Base-by-base conservation (phyloP, 2,329 filamentous ascomycete genomes). In the Epichloe sp. region DNA sequence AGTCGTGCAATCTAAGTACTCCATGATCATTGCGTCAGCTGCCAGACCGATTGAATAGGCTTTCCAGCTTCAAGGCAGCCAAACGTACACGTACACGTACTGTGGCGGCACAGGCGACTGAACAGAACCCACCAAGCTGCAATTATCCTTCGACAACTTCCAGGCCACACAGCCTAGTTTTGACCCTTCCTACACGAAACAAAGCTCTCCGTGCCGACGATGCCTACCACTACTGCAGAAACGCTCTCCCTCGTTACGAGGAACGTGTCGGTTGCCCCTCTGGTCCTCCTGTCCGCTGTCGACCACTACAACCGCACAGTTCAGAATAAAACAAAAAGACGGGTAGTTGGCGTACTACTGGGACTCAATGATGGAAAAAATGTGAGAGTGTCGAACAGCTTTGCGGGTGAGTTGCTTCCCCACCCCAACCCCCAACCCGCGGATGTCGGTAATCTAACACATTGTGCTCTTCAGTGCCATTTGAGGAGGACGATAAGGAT, bases 401-500 rank as follows among this genome's bases (percentile, higher is more conserved):
- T 97, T 70, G 93, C 93, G 65, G 90, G 91, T 96, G 68, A 55
- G 62, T 64, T 53, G 40, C 45, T 44, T 49, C 41, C 31, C 14
- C 7, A 19, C 17, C 6, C 11, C 21, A 17, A 37, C 3, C 31
- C 21, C 6, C 34, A 47, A 31, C 41, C 46, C 23, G 35, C 23
- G 10, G 19, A 26, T 49, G n/a, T 48, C 40, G 44, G 50, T 55
- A 51, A 15, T 42, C 60, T 57, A 21, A 55, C 42, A 11, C 5
- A 7, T 21, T 5, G 26, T 49, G 54, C 37, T 49, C 40, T 56
- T 56, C 63, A 95, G 93, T 97, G 44, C 93, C 93, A 1, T 98
- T 98, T 65, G 93, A 98, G 71, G 93, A 98, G 74, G 93, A 98
- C 68, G 93, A 96, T 63, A 95, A 95, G 72, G 90, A 98, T 67